phyloP scores from a whole-genome alignment of 2,329 filamentous ascomycete species.

The Raffaelea ambrosiae region DNA sequence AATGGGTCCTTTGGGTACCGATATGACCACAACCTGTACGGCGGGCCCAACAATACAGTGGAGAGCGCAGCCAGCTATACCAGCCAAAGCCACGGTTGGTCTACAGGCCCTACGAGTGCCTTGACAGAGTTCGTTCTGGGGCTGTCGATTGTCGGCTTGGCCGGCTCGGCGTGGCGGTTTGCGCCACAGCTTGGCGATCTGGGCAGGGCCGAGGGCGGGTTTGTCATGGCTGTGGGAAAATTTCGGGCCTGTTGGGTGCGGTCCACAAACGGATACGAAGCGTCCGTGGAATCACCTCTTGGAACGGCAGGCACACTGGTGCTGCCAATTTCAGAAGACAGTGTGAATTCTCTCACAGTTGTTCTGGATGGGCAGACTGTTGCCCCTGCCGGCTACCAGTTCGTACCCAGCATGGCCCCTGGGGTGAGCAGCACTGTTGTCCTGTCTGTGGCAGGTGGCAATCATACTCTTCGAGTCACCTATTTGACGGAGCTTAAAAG shows the following conservation, averaged over 20 bases:
- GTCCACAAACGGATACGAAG: constrained; percentile 7
- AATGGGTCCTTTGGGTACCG: constrained; percentile 51
- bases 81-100: constrained; percentile 43
- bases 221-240: constrained; percentile 5
- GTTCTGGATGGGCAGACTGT: constrained; percentile 14
- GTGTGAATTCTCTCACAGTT: constrained; percentile 9
- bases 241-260: neutral
- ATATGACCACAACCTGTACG: constrained; percentile 37
- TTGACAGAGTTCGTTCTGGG: constrained; percentile 25
- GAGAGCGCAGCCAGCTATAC: constrained; percentile 22
- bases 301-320: constrained; percentile 17
- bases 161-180: constrained; percentile 10
- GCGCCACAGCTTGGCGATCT: constrained; percentile 12
- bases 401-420: constrained; percentile 2
- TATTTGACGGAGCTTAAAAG: too few relatives aligned
- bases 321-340: constrained; percentile 13
- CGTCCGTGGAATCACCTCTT: constrained; percentile 17
- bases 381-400: constrained; percentile 3
- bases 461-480: neutral
- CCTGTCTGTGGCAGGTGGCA: constrained; percentile 1
- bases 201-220: constrained; percentile 8
- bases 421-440: constrained; percentile 10
- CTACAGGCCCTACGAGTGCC: constrained; percentile 36
- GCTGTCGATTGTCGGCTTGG: constrained; percentile 20
- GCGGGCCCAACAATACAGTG: constrained; percentile 30